Conservation (phyloP, 2,329 filamentous ascomycete species). For the Neofusicoccum cordaticola region DNA sequence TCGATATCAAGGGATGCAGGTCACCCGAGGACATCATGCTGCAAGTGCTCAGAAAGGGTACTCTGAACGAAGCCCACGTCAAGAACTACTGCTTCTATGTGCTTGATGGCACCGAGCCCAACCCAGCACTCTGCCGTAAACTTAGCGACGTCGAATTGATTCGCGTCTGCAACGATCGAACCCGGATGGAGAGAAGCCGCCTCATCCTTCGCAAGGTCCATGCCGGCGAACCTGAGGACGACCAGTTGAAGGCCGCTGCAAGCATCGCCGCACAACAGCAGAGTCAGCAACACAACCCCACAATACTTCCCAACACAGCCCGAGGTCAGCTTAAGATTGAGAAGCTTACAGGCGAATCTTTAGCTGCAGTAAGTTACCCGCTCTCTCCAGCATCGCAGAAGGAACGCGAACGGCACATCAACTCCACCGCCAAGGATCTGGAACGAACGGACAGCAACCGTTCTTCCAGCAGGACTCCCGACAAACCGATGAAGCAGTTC, state of each 20-base stretch:
- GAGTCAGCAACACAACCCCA: slow-evolving; percentile 62
- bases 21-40: slow-evolving; percentile 91
- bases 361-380: slow-evolving; percentile 81
- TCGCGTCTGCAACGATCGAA: slow-evolving; percentile 84
- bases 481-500: slow-evolving; percentile 69
- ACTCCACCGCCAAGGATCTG: slow-evolving; percentile 49
- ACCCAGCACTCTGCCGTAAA: slow-evolving; percentile 75
- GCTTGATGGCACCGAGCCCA: slow-evolving; percentile 78
- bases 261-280: slow-evolving; percentile 83
- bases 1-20: slow-evolving; percentile 88
- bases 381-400: slow-evolving; percentile 71
- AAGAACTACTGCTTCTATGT: slow-evolving; percentile 98
- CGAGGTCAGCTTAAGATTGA: slow-evolving; percentile 84
- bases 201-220: slow-evolving; percentile 92
- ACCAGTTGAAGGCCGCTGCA: slow-evolving; percentile 83
- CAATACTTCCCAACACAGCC: slow-evolving; percentile 61
- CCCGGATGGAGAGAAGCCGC: slow-evolving; percentile 80
- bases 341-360: slow-evolving; percentile 82
- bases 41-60: slow-evolving; percentile 82
- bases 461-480: slow-evolving; percentile 40
- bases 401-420: slow-evolving; percentile 66
- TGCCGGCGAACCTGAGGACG: slow-evolving; percentile 79
- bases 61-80: slow-evolving; percentile 83
- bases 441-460: slow-evolving; percentile 37
- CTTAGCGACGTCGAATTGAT: slow-evolving; percentile 85